Evolutionary conservation across 148 eudicot genomes (phyloP), one percentile per base, ranked within the genome.

Genomic region (Chenopodium album): DNA sequence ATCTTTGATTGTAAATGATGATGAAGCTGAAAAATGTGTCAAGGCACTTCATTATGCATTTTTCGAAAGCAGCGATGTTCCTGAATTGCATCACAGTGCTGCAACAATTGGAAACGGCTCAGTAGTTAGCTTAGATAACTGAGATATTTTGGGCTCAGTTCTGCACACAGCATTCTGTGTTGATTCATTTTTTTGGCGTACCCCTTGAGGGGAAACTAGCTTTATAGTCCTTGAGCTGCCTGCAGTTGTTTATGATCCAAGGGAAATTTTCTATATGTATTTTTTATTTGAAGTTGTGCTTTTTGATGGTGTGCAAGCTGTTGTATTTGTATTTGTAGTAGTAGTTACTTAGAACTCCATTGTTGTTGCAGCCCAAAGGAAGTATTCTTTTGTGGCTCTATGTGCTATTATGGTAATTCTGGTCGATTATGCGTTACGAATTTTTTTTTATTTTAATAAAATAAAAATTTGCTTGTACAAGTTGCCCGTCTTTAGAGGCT

Each of bases 11-110:
- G 95, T 96, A 76, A 91, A 94, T 41, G 98, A 96, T 70, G 82
- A 86, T 71, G 99, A 96, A 89, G 91, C 99, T 70, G 99, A 92
- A 73, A 87, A 87, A 81, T 94, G 99, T 71, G 97, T 92, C 5
- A 91, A 87, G 88, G 91, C 97, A 76, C 93, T 96, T 72, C 99
- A 96, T 83, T 77, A 86, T 75, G 93, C 95, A 59, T 96, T 96
- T 84, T 96, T 96, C 79, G 93, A 90, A 73, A 90, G 88, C 68
- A 88, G 84, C 77, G 82, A 78, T 81, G 79, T 81, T 78, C 87
- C 82, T 78, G 74, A 74, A 59, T 37, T 85, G 54, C 71, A 32
- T 31, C 76, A 73, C 0, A 22, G 56, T 56, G 76, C 71, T 37
- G 69, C 76, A 56, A 37, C 84, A 70, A 34, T 76, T 8, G 82